Evolutionary conservation across 2,329 filamentous ascomycete genomes (phyloP).

Genomic region (Ampelomyces quisqualis): DNA sequence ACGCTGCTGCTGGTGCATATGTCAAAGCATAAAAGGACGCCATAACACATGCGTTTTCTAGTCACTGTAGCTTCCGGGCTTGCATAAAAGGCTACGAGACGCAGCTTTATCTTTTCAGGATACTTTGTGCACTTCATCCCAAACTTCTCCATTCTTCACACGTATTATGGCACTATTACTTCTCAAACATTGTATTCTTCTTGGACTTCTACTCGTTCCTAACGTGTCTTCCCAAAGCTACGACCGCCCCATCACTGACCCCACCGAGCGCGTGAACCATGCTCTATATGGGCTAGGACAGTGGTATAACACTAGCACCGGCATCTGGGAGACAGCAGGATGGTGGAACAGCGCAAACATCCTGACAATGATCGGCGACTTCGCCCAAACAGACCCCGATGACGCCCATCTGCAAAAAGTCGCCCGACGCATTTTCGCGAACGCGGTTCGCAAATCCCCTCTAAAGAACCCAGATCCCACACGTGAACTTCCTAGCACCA

Average conservation of each 20-base stretch:
- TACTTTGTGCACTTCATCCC: neutral
- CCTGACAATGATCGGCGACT: conserved; percentile 62
- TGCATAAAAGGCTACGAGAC: neutral
- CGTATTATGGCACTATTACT: conserved; percentile 18
- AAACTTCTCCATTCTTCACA: neutral
- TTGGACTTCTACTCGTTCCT: conserved; percentile 10
- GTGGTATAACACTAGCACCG: conserved; percentile 62
- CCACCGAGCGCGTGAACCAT: conserved; percentile 27
- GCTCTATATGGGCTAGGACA: conserved; percentile 54
- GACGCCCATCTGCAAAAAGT: conserved; percentile 39
- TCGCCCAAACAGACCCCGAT: conserved; percentile 39
- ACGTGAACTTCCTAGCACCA: conserved; percentile 15
- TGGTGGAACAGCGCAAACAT: conserved; percentile 76
- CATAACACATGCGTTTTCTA: neutral
- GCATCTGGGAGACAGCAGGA: conserved; percentile 64
- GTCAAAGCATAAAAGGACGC: neutral
- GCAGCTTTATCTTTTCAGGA: neutral
- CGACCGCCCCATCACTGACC: conserved; percentile 14
- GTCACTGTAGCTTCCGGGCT: neutral
- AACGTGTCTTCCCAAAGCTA: conserved; percentile 24
- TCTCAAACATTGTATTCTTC: conserved; percentile 3
- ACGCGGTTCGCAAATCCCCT: conserved; percentile 44
- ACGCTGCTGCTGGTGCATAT: too few species aligned
- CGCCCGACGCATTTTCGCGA: conserved; percentile 47
- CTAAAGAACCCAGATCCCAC: conserved; percentile 34